phyloP scores from a whole-genome alignment of 164 flowering plant genomes.

The Tetrastigma voinierianum region DNA sequence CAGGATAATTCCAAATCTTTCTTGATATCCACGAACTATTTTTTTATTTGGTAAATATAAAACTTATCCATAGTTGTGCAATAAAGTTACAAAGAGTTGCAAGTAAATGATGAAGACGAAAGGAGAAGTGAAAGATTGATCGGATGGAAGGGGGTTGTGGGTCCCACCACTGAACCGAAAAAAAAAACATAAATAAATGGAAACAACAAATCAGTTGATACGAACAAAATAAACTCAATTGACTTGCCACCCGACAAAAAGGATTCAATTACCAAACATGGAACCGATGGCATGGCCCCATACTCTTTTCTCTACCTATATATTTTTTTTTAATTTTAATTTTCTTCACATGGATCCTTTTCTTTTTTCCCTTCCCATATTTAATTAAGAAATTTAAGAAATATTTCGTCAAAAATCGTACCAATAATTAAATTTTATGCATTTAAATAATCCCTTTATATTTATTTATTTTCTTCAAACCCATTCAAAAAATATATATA shows the following conservation, averaged over 20 bases:
- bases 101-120: neutral
- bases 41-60: too few relatives aligned
- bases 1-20: too few relatives aligned
- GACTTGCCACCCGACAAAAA: conserved; percentile 17
- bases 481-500: too few relatives aligned
- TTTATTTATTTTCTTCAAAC: too few relatives aligned
- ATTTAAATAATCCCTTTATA: too few relatives aligned
- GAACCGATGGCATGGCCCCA: conserved; percentile 19
- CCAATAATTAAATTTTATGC: too few relatives aligned
- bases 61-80: too few relatives aligned
- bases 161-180: neutral
- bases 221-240: neutral
- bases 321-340: too few relatives aligned
- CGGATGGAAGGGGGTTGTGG: neutral
- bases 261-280: conserved; percentile 14
- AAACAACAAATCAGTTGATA: conserved; percentile 2
- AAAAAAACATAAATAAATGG: neutral
- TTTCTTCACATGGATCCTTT: conserved; percentile 1
- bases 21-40: too few relatives aligned
- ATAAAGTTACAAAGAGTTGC: too few relatives aligned
- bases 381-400: too few relatives aligned
- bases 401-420: too few relatives aligned
- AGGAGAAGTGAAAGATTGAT: neutral
- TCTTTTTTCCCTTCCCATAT: neutral
- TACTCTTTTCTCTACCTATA: conserved; percentile 8